Conservation (phyloP, 352 stramenopile species). For the Globisporangium parvum region DNA sequence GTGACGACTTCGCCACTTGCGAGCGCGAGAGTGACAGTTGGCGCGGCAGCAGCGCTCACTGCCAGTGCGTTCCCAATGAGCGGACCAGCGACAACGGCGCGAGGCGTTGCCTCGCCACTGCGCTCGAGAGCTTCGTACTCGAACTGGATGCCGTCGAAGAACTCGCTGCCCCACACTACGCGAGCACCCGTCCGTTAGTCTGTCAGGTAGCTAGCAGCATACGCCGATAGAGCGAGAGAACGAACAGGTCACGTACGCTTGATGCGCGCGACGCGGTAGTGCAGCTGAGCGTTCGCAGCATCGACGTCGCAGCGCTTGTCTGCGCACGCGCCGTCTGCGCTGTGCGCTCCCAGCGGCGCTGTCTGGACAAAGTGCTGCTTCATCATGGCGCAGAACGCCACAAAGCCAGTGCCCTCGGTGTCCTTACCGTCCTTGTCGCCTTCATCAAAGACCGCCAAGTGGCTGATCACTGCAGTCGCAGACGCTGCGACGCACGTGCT, state of each 20-base stretch:
- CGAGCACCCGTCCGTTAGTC: too few species aligned
- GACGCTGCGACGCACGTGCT: not conserved
- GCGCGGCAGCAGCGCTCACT: conserved; percentile 18
- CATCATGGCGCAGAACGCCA: conserved; percentile 33
- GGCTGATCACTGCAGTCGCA: conserved; percentile 23
- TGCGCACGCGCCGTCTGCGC: conserved; percentile 16
- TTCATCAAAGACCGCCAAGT: conserved; percentile 33
- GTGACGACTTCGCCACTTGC: conserved; percentile 44
- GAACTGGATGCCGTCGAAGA: conserved; percentile 66
- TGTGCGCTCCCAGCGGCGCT: conserved; percentile 38
- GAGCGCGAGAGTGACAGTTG: conserved; percentile 31
- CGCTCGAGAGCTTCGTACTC: conserved; percentile 37
- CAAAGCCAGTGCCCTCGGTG: not conserved
- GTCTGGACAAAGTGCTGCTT: conserved; percentile 36
- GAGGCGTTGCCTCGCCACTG: not conserved
- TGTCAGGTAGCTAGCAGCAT: too few species aligned
- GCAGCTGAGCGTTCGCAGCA: conserved; percentile 30
- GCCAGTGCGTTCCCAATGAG: conserved; percentile 49
- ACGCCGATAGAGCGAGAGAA: too few species aligned
- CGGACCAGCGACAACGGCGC: conserved; percentile 18
- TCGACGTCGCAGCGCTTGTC: conserved; percentile 26
- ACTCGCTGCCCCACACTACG: conserved; percentile 67
- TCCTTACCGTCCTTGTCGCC: conserved; percentile 8
- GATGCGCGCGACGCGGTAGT: conserved; percentile 44
- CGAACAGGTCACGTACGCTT: conserved; percentile 33